Conservation (phyloP, 2,329 filamentous ascomycete species). For the Pseudohalonectria lignicola region DNA sequence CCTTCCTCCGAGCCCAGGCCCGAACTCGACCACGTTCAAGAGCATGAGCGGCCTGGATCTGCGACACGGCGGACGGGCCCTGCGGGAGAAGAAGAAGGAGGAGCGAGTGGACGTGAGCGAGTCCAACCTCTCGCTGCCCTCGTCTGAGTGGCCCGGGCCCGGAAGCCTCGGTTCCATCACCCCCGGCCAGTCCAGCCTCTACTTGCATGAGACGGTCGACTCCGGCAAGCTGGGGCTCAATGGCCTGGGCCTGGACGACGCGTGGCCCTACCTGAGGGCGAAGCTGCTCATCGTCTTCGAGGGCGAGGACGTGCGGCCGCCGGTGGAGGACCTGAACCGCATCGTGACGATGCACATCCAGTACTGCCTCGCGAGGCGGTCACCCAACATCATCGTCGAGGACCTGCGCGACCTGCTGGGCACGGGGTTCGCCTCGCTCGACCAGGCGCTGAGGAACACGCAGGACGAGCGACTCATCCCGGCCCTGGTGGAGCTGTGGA, state of each 20-base stretch:
- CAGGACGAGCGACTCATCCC: conserved; percentile 85
- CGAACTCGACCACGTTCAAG: conserved; percentile 60
- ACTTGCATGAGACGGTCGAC: conserved; percentile 40
- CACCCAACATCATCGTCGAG: conserved; percentile 61
- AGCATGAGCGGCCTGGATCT: conserved; percentile 72
- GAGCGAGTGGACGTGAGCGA: conserved; percentile 50
- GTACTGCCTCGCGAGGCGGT: conserved; percentile 63
- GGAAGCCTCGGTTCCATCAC: neutral
- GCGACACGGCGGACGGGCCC: conserved; percentile 62
- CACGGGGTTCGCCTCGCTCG: conserved; percentile 79
- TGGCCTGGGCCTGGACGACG: conserved; percentile 65
- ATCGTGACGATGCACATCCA: conserved; percentile 71
- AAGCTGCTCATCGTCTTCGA: conserved; percentile 71
- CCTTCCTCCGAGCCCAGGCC: conserved; percentile 59
- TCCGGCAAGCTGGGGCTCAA: conserved; percentile 51
- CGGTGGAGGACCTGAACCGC: conserved; percentile 74
- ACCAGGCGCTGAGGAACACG: conserved; percentile 68
- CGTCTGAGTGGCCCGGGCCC: conserved; percentile 12
- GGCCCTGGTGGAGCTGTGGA: conserved; percentile 85
- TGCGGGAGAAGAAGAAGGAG: conserved; percentile 73
- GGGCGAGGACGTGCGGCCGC: conserved; percentile 67
- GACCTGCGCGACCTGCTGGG: conserved; percentile 64
- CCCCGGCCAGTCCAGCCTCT: conserved; percentile 30
- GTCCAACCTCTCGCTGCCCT: conserved; percentile 25
- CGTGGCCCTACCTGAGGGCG: conserved; percentile 70